These are phyloP conservation scores for Colletotrichum horii DNA, from an alignment of 2,329 filamentous ascomycete genomes.

Conservation along the genomic window DNA sequence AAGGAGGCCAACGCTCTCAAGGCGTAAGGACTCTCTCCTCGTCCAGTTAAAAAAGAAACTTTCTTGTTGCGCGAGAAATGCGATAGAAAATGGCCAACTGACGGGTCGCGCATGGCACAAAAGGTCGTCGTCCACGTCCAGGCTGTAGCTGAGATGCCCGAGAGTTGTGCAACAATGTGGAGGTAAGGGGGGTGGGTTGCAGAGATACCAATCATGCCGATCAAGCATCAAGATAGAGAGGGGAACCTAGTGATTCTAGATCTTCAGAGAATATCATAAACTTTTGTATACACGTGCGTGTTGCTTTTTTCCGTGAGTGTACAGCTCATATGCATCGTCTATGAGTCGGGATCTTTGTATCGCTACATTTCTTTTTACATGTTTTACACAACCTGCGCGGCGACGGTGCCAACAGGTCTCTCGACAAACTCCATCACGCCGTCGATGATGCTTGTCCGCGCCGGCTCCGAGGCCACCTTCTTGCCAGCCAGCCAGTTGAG, in stretches of 20 bases:
- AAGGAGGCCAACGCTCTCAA: constrained; percentile 46
- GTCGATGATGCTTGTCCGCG: constrained; percentile 81
- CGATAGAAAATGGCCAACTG: background rate
- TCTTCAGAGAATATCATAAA: background rate
- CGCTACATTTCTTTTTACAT: constrained; percentile 23
- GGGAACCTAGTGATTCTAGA: background rate
- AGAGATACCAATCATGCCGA: background rate
- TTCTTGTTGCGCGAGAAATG: background rate
- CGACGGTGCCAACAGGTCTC: constrained; percentile 85
- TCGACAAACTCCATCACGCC: constrained; percentile 89
- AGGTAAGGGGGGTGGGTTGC: background rate
- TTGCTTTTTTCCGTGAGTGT: constrained; percentile 8
- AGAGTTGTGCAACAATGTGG: background rate
- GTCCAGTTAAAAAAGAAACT: background rate
- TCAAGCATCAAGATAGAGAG: background rate
- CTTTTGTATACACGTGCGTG: background rate
- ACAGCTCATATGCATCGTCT: constrained; percentile 12
- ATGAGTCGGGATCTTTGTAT: background rate
- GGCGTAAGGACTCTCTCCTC: constrained; percentile 35
- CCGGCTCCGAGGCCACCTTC: constrained; percentile 84
- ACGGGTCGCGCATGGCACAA: background rate
- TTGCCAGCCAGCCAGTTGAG: constrained; percentile 87
- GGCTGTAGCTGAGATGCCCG: background rate
- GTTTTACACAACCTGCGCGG: constrained; percentile 72
- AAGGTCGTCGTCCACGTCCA: background rate